These are phyloP conservation scores for Xylaria venustula DNA, from an alignment of 495 filamentous ascomycete genomes.

Conservation along the genomic window DNA sequence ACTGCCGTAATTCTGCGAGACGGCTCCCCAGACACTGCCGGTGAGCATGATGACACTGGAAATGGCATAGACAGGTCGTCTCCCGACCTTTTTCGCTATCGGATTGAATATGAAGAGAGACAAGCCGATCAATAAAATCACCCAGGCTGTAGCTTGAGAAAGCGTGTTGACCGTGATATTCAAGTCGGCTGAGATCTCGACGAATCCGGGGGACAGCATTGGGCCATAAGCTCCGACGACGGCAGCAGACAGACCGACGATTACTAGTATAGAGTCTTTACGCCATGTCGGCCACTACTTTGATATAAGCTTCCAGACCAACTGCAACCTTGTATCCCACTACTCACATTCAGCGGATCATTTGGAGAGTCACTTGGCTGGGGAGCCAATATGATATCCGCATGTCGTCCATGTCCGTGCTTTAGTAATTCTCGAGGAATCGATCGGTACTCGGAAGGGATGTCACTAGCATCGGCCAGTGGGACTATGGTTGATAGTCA, in stretches of 20 bases:
- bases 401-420: constrained; percentile 46
- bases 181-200: constrained; percentile 37
- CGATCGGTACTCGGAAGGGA: constrained; percentile 41
- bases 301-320: constrained; percentile 15
- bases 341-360: constrained; percentile 50
- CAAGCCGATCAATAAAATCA: constrained; percentile 34
- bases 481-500: constrained; percentile 32
- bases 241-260: constrained; percentile 53
- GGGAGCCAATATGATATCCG: constrained; percentile 50
- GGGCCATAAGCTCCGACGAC: constrained; percentile 57
- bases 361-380: constrained; percentile 56
- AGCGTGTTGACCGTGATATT: constrained; percentile 33
- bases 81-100: constrained; percentile 62
- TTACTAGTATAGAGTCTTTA: constrained; percentile 53
- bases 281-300: constrained; percentile 51
- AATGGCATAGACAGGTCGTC: constrained; percentile 61
- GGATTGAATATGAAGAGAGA: constrained; percentile 59
- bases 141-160: constrained; percentile 37
- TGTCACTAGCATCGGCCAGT: constrained; percentile 43
- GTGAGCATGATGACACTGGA: constrained; percentile 58
- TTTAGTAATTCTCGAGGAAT: constrained; percentile 46
- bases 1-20: constrained; percentile 53
- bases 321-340: not conserved
- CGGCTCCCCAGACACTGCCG: constrained; percentile 60
- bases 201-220: constrained; percentile 52